Evolutionary conservation across 2,329 filamentous ascomycete genomes (phyloP), one percentile per base, ranked within the genome.

Genomic region (Dendryphion nanum): DNA sequence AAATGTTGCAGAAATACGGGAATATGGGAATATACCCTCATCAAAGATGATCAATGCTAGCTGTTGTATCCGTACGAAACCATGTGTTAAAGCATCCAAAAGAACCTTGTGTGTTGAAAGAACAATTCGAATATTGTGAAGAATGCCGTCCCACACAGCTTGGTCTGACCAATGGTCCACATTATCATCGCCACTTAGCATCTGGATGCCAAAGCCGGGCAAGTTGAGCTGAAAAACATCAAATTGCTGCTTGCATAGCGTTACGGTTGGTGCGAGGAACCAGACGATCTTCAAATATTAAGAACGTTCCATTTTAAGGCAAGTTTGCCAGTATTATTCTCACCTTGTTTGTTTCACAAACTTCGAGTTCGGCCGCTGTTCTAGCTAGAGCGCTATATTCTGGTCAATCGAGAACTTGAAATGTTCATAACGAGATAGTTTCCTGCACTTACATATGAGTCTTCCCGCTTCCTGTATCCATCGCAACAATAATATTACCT

Each of bases 81-180:
- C 85, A 65, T 93, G 86, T 1, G 67, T 70, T 28, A 94, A 71
- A 3, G 86, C 87, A 63, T 94, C 86, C 3, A 79, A 68, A 10
- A 95, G 72, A 2, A 94, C 76, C 42, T 86, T 82, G 42, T 84
- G 82, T 0, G 89, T 93, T 0, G 86, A 89, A 2, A 95, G 75
- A 4, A 94, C 78, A n/a, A 94, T 73, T 1, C 79, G 75, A 16
- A 85, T 74, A 33, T 83, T 81, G 3, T 69, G 50, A 1, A 95
- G 69, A 2, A 84, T 73, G 0, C 70, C 72, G 41, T 85, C 72
- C 89, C 89, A 95, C 1, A 81, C 72, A 2, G 64, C 52, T 48
- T 81, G 73, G 5, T 79, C 74, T 0, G 78, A 81, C 89, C 89
- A 95, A 21, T 79, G 76, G 14, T 93, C 81, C 2, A 89, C 73